Conservation (phyloP, 805 yeast genomes). For the Zygoascus bituminiphila region DNA sequence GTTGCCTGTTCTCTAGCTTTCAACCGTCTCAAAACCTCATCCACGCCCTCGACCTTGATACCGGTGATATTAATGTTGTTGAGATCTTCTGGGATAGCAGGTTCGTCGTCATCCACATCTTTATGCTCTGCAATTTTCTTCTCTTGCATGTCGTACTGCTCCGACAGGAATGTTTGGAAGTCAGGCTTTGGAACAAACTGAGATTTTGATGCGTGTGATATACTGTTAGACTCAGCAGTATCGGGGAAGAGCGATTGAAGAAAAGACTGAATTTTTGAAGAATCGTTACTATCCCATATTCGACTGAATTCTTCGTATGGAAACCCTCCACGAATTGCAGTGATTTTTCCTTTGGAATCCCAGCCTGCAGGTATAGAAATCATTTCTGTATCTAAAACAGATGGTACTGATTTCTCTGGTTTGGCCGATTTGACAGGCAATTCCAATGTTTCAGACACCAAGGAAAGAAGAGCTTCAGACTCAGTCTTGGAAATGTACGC, state of each 20-base stretch:
- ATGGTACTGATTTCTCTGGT: conserved; percentile 13
- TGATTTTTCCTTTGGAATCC: conserved; percentile 28
- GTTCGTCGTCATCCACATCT: neutral
- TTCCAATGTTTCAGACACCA: conserved; percentile 18
- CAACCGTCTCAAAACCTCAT: conserved; percentile 18
- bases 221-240: neutral
- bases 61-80: conserved; percentile 18
- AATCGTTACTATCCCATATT: conserved; percentile 18
- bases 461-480: conserved; percentile 7
- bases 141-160: conserved; percentile 12
- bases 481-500: conserved; percentile 9
- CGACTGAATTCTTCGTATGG: conserved; percentile 15
- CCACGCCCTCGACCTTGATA: conserved; percentile 20
- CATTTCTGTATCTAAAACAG: conserved; percentile 19
- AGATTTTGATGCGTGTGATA: neutral
- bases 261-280: neutral
- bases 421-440: conserved; percentile 14
- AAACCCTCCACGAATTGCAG: conserved; percentile 20
- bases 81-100: too few relatives aligned
- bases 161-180: conserved; percentile 17
- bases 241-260: conserved; percentile 1
- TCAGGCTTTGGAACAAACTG: conserved; percentile 13
- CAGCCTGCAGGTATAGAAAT: conserved; percentile 29
- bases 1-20: conserved; percentile 15
- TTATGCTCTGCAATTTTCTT: conserved; percentile 6